phyloP scores from a whole-genome alignment of 1,284 basidiomycete species.

The Microstroma glucosiphilum region DNA sequence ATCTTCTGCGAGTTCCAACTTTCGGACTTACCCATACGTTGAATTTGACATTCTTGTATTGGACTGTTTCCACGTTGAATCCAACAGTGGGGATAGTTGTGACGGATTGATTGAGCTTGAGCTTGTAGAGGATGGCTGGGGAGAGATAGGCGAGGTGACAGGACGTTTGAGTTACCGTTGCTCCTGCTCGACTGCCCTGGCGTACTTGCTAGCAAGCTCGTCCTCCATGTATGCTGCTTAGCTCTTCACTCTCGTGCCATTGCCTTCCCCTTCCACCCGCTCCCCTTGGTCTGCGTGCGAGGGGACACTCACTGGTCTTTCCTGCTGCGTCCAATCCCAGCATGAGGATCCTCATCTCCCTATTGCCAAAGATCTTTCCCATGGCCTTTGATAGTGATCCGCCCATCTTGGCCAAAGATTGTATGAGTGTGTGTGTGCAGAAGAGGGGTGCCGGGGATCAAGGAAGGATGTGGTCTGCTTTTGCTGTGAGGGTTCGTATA shows the following conservation, averaged over 20 bases:
- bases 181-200: too few relatives aligned
- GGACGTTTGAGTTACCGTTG: background rate
- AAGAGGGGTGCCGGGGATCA: too few relatives aligned
- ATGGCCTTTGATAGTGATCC: slow-evolving; percentile 49
- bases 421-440: too few relatives aligned
- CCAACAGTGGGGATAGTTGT: slow-evolving; percentile 96
- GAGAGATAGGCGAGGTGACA: background rate
- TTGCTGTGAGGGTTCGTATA: too few relatives aligned
- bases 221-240: too few relatives aligned
- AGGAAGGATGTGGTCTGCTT: too few relatives aligned
- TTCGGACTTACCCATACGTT: slow-evolving; percentile 70
- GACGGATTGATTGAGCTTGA: slow-evolving; percentile 98
- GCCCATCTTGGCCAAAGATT: slow-evolving; percentile 30
- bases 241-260: too few relatives aligned
- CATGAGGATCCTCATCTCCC: slow-evolving; percentile 56
- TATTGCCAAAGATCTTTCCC: slow-evolving; percentile 51
- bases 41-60: slow-evolving; percentile 99
- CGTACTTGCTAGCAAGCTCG: too few relatives aligned
- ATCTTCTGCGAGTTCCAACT: background rate
- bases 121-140: slow-evolving; percentile 83
- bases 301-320: slow-evolving; percentile 29
- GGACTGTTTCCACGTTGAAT: slow-evolving; percentile 85
- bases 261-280: background rate
- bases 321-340: slow-evolving; percentile 94
- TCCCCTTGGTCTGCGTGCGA: background rate